Evolutionary conservation across 495 filamentous ascomycete species (phyloP).

Genomic region (Penicillium silybi): DNA sequence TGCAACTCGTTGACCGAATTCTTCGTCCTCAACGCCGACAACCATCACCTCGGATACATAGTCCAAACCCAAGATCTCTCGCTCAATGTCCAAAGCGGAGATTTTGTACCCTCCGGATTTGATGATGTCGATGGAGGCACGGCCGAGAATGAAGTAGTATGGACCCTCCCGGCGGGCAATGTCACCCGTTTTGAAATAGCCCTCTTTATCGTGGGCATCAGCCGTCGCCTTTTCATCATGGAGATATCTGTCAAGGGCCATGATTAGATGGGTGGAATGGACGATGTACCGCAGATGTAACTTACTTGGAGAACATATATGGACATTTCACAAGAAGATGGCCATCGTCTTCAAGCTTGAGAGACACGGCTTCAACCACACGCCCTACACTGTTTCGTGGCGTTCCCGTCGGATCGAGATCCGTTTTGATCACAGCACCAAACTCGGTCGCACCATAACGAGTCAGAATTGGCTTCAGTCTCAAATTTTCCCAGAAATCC

Average conservation of each 20-base stretch:
- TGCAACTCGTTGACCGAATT: constrained; percentile 50
- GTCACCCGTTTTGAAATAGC: constrained; percentile 47
- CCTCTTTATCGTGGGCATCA: constrained; percentile 28
- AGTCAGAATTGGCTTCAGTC: constrained; percentile 38
- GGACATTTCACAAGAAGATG: constrained; percentile 41
- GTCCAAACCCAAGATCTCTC: constrained; percentile 36
- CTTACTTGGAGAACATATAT: constrained; percentile 41
- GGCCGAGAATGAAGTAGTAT: constrained; percentile 47
- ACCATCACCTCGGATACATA: constrained; percentile 40
- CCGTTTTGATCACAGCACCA: constrained; percentile 42
- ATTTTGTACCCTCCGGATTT: constrained; percentile 48
- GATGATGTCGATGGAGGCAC: constrained; percentile 45
- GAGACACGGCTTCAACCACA: constrained; percentile 35
- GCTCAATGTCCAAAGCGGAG: constrained; percentile 43
- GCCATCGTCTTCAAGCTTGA: constrained; percentile 33
- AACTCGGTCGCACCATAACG: constrained; percentile 49
- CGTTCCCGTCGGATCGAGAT: constrained; percentile 28
- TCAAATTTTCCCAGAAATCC: constrained; percentile 41
- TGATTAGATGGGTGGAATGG: neutral
- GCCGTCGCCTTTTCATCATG: constrained; percentile 38
- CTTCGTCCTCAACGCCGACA: constrained; percentile 40
- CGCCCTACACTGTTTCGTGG: constrained; percentile 37
- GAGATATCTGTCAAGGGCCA: constrained; percentile 31
- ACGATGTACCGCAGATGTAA: neutral
- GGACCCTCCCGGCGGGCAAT: constrained; percentile 43